Evolutionary conservation across 441 rosid genomes (phyloP).

Genomic region (Isatis lusitanica): DNA sequence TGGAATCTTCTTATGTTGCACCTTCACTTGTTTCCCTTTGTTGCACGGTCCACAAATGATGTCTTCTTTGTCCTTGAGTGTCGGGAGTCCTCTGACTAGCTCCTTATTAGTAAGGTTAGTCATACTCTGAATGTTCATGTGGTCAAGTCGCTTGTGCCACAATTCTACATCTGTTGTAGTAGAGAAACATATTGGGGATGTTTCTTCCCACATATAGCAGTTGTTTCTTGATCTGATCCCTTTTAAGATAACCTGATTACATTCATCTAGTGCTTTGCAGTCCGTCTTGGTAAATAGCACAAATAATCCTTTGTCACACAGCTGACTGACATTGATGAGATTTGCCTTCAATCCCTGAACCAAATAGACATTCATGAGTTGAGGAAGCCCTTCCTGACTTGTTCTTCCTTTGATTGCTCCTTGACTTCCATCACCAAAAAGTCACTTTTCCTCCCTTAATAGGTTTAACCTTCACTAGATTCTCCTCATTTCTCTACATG

Average conservation of each 20-base stretch:
- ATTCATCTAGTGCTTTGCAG: neutral
- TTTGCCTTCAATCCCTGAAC: no score
- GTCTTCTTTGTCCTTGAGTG: no score
- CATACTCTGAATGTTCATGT: no score
- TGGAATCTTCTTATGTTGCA: neutral
- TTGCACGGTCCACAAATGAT: neutral
- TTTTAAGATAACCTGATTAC: rapidly evolving
- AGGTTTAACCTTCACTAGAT: rapidly evolving
- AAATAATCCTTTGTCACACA: neutral
- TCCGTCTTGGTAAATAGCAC: neutral
- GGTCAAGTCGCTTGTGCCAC: no score
- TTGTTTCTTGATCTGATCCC: neutral
- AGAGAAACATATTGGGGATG: no score
- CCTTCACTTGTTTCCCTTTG: neutral
- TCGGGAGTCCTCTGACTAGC: rapidly evolving
- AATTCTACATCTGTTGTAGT: no score
- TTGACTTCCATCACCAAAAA: neutral
- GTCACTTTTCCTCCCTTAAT: neutral
- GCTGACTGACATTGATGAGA: no score
- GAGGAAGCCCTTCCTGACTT: no score
- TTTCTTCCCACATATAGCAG: neutral
- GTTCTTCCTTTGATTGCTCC: neutral
- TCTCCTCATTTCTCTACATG: neutral
- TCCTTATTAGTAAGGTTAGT: no score
- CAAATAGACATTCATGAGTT: no score